phyloP scores from a whole-genome alignment of 202 grass and related monocot species.

The Schoenoplectus triqueter region DNA sequence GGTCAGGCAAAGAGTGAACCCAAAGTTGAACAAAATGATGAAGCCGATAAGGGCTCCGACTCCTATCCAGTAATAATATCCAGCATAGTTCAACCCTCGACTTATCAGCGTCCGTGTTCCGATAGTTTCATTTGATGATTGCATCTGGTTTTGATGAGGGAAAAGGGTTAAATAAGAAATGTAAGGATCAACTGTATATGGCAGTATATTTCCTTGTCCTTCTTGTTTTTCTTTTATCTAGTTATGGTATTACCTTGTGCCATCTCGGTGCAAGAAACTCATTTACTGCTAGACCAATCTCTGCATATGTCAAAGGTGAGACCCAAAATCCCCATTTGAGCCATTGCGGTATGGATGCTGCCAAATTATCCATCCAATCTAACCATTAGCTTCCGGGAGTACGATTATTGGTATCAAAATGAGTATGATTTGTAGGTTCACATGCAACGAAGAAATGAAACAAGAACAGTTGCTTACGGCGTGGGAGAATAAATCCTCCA shows the following conservation, averaged over 20 bases:
- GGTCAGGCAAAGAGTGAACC: slow-evolving; percentile 64
- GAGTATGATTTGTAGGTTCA: background rate
- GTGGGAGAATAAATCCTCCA: slow-evolving; percentile 47
- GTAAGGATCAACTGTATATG: slow-evolving; percentile 10
- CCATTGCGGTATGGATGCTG: slow-evolving; percentile 77
- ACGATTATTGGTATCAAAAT: background rate
- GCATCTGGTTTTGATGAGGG: slow-evolving; percentile 5
- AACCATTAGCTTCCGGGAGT: background rate
- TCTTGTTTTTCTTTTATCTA: background rate
- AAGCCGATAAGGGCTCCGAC: slow-evolving; percentile 64
- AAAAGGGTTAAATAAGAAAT: background rate
- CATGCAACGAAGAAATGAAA: slow-evolving; percentile 13
- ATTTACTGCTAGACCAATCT: slow-evolving; percentile 72
- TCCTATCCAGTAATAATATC: slow-evolving; percentile 77
- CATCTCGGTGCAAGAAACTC: slow-evolving; percentile 86
- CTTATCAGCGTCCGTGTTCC: slow-evolving; percentile 58
- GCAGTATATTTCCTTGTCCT: background rate
- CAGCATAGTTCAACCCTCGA: slow-evolving; percentile 60
- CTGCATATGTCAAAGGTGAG: slow-evolving; percentile 72
- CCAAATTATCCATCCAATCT: slow-evolving; percentile 30
- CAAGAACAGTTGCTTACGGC: slow-evolving; percentile 34
- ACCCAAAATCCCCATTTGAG: slow-evolving; percentile 92
- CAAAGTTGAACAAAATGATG: slow-evolving; percentile 67
- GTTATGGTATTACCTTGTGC: slow-evolving; percentile 55
- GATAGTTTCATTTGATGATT: slow-evolving; percentile 48